Evolutionary conservation across 2,329 filamentous ascomycete genomes (phyloP).

Genomic region (Ophiostoma pallidulum): DNA sequence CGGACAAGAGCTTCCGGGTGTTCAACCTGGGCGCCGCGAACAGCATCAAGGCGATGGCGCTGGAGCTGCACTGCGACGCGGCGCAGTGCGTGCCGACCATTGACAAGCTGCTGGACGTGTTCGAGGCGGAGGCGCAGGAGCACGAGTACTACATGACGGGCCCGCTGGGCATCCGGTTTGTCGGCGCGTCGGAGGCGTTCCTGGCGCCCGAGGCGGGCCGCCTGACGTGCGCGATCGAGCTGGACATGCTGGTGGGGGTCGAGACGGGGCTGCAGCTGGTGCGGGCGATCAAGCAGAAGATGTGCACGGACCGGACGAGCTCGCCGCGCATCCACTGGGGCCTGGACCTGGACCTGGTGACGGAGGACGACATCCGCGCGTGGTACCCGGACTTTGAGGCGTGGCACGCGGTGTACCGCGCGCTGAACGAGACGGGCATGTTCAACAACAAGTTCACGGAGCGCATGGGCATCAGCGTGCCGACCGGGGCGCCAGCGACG

Average conservation of each 20-base stretch:
- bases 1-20: slow-evolving; percentile 20
- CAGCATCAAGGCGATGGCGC: slow-evolving; percentile 17
- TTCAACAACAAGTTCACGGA: slow-evolving; percentile 22
- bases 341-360: slow-evolving; percentile 18
- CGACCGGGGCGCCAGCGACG: too few relatives aligned
- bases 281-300: slow-evolving; percentile 16
- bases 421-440: slow-evolving; percentile 21
- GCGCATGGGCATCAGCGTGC: slow-evolving; percentile 17
- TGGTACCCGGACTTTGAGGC: slow-evolving; percentile 19
- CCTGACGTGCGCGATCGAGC: slow-evolving; percentile 20
- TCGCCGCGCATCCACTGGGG: slow-evolving; percentile 21
- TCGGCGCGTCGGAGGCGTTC: slow-evolving; percentile 16
- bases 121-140: slow-evolving; percentile 14
- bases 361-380: slow-evolving; percentile 16
- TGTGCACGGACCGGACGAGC: slow-evolving; percentile 12
- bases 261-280: slow-evolving; percentile 15
- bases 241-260: slow-evolving; percentile 19
- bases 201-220: slow-evolving; percentile 19
- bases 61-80: slow-evolving; percentile 20
- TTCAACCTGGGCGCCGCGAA: slow-evolving; percentile 21
- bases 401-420: slow-evolving; percentile 18
- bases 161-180: slow-evolving; percentile 20
- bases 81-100: slow-evolving; percentile 16
- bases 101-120: slow-evolving; percentile 17
- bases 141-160: slow-evolving; percentile 20